Percentiles rank a stretch among this genome's conserved stretches.
These are phyloP conservation scores for Trichoderma gamsii DNA, from an alignment of 495 filamentous ascomycete genomes.

Conservation along the genomic window DNA sequence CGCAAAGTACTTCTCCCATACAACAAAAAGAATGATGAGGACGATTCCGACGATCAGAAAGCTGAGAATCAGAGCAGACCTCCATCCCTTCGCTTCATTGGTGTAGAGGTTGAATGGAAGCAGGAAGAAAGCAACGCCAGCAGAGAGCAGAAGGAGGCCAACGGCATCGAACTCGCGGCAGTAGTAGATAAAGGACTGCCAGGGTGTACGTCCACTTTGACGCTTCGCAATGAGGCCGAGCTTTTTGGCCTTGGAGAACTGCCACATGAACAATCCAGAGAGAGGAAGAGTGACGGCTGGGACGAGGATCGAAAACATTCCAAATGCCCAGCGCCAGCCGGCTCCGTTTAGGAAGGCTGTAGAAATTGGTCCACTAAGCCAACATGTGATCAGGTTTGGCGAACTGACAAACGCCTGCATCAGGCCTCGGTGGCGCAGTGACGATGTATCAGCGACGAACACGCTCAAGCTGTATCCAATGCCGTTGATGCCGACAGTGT, in stretches of 20 bases:
- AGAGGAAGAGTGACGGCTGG: slow-evolving; percentile 52
- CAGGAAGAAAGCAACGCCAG: slow-evolving; percentile 57
- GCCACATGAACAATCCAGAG: slow-evolving; percentile 47
- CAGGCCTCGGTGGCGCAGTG: slow-evolving; percentile 52
- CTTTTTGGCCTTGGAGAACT: slow-evolving; percentile 52
- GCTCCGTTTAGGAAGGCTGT: slow-evolving; percentile 37
- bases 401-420: slow-evolving; percentile 55
- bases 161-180: slow-evolving; percentile 54
- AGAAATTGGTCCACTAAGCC: slow-evolving; percentile 42
- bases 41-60: slow-evolving; percentile 53
- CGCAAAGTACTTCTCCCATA: slow-evolving; percentile 54
- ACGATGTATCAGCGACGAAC: slow-evolving; percentile 63
- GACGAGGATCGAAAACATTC: slow-evolving; percentile 53
- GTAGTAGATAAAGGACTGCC: slow-evolving; percentile 48
- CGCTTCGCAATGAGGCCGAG: slow-evolving; percentile 43
- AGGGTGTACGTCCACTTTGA: slow-evolving; percentile 40
- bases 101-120: slow-evolving; percentile 54
- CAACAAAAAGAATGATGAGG: slow-evolving; percentile 49
- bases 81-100: slow-evolving; percentile 34
- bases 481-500: slow-evolving; percentile 49
- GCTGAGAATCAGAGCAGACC: slow-evolving; percentile 47
- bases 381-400: slow-evolving; percentile 60
- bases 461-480: slow-evolving; percentile 52
- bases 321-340: slow-evolving; percentile 60
- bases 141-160: slow-evolving; percentile 52